Evolutionary conservation across 2,329 filamentous ascomycete species (phyloP), one percentile per base, ranked within the genome.

Genomic region (Malbranchea cinnamomea): DNA sequence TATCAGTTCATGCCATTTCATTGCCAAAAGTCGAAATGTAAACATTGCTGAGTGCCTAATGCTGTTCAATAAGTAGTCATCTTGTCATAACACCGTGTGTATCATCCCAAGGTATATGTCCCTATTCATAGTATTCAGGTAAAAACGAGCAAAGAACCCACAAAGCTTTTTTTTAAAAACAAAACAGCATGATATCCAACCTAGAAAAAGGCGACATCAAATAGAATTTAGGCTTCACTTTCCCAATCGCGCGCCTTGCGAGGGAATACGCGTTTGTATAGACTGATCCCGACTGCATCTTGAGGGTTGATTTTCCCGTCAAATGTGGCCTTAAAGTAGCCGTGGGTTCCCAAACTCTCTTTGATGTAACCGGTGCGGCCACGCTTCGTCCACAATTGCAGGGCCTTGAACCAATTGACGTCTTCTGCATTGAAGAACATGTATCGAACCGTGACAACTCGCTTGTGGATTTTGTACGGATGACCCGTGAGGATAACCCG

Each of bases 241-340:
- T 55, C 53, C 60, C 65, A 60, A 35, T 56, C 47, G 38, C 46
- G 54, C 11, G 83, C 74, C 38, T 65, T 65, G 35, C 85, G 67
- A 5, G 89, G 89, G 68, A 77, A 89, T 37, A 87, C 74, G 13
- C 80, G 63, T 68, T 89, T 89, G 51, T 87, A 89, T 47, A 89
- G 51, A 57, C 82, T 92, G 39, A 95, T 79, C 28, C 82, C 89
- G 26, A 98, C 74, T 3, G 84, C 76, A 58, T 98, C 89, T 59
- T 94, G 81, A 1, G 89, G 85, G 55, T 94, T 95, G 53, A 98
- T 87, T 51, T 79, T 81, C 8, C 77, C 83, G 53, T 98, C 91
- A 60, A 98, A 98, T 2, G 79, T 94, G 8, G 89, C 89, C 67
- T 98, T 98, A 70, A 95, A 95, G 62, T 98, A 98, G n/a, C 89